phyloP scores from a whole-genome alignment of 1,284 basidiomycete genomes.

The Leccinum brunneo-olivaceum region DNA sequence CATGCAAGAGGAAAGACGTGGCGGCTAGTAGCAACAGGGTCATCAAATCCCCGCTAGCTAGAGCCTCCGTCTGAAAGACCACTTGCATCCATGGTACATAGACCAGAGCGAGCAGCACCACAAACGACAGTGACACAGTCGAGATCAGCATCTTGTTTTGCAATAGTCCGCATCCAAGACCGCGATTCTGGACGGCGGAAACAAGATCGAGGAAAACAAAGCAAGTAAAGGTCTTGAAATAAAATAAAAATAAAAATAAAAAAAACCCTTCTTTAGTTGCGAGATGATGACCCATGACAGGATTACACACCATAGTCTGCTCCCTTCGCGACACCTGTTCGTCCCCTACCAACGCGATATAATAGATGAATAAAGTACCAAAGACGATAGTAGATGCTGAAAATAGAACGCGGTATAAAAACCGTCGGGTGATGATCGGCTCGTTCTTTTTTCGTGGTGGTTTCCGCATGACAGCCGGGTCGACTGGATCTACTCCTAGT shows the following conservation, averaged over 20 bases:
- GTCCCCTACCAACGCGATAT: slow-evolving; percentile 69
- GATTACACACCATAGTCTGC: slow-evolving; percentile 80
- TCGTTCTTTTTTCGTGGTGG: slow-evolving; percentile 88
- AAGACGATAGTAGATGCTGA: slow-evolving; percentile 86
- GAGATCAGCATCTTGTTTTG: slow-evolving; percentile 87
- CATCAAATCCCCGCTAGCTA: slow-evolving; percentile 63
- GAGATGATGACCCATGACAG: not conserved
- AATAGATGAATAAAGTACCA: slow-evolving; percentile 86
- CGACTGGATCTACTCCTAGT: slow-evolving; percentile 93
- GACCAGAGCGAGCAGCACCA: slow-evolving; percentile 80
- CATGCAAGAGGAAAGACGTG: slow-evolving; percentile 70
- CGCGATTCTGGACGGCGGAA: slow-evolving; percentile 91
- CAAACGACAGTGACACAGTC: slow-evolving; percentile 79
- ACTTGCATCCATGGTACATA: slow-evolving; percentile 89
- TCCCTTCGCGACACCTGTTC: slow-evolving; percentile 78
- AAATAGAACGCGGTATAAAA: slow-evolving; percentile 81
- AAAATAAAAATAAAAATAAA: no score
- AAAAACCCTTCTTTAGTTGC: slow-evolving; percentile 4
- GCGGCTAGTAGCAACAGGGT: slow-evolving; percentile 69
- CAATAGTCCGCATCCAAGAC: slow-evolving; percentile 70
- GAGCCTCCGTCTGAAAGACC: slow-evolving; percentile 88
- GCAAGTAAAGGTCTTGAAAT: slow-evolving; percentile 80
- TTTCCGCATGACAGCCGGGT: slow-evolving; percentile 82
- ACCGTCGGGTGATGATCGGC: slow-evolving; percentile 71
- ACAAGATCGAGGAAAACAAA: slow-evolving; percentile 97